phyloP scores from a whole-genome alignment of 2,329 filamentous ascomycete species.

The Ceratocystis smalleyi region DNA sequence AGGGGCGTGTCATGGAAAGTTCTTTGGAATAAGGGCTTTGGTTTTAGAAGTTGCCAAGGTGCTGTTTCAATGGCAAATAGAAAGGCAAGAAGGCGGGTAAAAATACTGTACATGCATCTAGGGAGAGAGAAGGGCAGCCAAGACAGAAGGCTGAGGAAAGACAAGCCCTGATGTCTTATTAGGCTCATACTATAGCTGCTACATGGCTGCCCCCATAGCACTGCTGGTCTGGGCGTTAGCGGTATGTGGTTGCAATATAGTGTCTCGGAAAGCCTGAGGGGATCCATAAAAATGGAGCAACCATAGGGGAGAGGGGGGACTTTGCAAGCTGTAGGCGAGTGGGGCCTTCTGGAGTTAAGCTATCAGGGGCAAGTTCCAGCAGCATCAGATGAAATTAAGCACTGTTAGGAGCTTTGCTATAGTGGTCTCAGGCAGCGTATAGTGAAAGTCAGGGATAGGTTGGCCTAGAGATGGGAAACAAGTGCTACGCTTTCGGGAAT shows the following conservation, averaged over 20 bases:
- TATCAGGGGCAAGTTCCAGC: neutral
- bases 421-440: neutral
- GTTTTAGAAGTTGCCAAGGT: neutral
- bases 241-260: neutral
- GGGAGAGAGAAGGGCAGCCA: neutral
- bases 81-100: neutral
- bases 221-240: neutral
- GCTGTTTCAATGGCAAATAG: neutral
- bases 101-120: too few species aligned
- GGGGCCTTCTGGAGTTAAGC: neutral
- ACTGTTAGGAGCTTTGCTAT: neutral
- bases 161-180: neutral
- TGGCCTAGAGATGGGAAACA: neutral
- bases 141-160: neutral
- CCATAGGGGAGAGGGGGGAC: too few species aligned
- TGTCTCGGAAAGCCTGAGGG: neutral
- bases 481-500: too few species aligned
- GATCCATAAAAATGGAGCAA: too few species aligned
- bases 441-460: neutral
- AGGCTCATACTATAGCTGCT: neutral
- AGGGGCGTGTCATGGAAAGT: constrained; percentile 1
- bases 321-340: neutral
- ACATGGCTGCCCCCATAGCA: neutral
- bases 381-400: constrained; percentile 2
- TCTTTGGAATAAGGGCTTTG: neutral